Evolutionary conservation across 2,329 filamentous ascomycete species (phyloP).

Genomic region (Dactylonectria estremocensis): DNA sequence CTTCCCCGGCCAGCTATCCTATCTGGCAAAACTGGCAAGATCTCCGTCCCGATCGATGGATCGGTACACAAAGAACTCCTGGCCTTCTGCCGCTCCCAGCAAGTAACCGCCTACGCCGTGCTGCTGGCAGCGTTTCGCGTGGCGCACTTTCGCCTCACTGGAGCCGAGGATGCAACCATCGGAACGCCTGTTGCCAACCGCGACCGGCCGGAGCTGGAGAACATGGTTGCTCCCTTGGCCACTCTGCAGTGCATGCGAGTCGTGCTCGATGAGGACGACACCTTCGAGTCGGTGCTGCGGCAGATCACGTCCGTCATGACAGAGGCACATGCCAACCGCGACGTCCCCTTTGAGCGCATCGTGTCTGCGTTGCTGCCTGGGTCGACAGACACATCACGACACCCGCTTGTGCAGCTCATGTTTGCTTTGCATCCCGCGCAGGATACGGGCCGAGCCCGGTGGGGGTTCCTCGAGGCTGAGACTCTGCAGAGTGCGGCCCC

Average conservation of each 20-base stretch:
- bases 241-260: conserved; percentile 47
- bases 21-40: conserved; percentile 29
- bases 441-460: background rate
- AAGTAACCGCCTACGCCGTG: conserved; percentile 31
- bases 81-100: conserved; percentile 23
- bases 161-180: conserved; percentile 41
- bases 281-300: conserved; percentile 30
- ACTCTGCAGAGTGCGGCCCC: too few species aligned
- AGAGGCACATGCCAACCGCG: background rate
- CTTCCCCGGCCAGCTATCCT: conserved; percentile 31
- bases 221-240: conserved; percentile 47
- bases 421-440: background rate
- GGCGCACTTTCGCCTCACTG: conserved; percentile 47
- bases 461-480: too few species aligned
- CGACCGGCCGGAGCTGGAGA: conserved; percentile 32
- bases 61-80: conserved; percentile 23
- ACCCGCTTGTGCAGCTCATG: too few species aligned
- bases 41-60: conserved; percentile 28
- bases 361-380: conserved; percentile 8
- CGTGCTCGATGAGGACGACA: conserved; percentile 26
- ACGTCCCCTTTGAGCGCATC: conserved; percentile 11
- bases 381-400: conserved; percentile 8
- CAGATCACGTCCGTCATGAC: conserved; percentile 30
- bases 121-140: conserved; percentile 46
- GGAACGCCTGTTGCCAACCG: conserved; percentile 41